Evolutionary conservation across 495 filamentous ascomycete species (phyloP).

Genomic region (Halenospora varia): DNA sequence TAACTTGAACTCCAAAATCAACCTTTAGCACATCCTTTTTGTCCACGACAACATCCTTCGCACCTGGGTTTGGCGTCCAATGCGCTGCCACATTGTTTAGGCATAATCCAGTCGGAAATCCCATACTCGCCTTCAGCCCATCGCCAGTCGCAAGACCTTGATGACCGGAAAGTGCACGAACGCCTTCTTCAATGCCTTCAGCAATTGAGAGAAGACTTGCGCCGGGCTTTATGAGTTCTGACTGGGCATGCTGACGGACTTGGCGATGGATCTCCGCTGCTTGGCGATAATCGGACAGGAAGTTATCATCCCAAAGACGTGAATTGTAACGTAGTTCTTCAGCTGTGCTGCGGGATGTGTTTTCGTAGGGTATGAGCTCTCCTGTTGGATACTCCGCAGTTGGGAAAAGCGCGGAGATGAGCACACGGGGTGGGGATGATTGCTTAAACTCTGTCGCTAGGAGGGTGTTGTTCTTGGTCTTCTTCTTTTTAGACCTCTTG

Average conservation of each 20-base stretch:
- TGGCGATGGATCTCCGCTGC: constrained; percentile 55
- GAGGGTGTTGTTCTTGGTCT: constrained; percentile 61
- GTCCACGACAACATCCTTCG: constrained; percentile 74
- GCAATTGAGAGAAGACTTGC: constrained; percentile 79
- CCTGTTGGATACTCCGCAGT: constrained; percentile 70
- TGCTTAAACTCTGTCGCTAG: constrained; percentile 65
- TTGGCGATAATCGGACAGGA: constrained; percentile 79
- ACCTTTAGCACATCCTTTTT: constrained; percentile 87
- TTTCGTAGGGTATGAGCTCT: constrained; percentile 77
- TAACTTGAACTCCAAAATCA: constrained; percentile 88
- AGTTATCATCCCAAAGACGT: constrained; percentile 68
- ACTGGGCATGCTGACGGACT: constrained; percentile 76
- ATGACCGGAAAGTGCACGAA: constrained; percentile 73
- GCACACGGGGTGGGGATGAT: constrained; percentile 69
- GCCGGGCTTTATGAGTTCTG: constrained; percentile 70
- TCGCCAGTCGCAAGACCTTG: constrained; percentile 77
- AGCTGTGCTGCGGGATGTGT: constrained; percentile 72
- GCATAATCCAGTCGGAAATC: constrained; percentile 85
- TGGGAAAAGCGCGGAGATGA: constrained; percentile 70
- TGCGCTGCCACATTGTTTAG: constrained; percentile 86
- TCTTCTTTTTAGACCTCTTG: constrained; percentile 83
- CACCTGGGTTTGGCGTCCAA: constrained; percentile 83
- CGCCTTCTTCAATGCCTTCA: constrained; percentile 78
- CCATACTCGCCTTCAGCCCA: constrained; percentile 72
- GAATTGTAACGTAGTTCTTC: constrained; percentile 84